Percentiles rank a stretch among this genome's conserved stretches.
Evolutionary conservation across 805 yeast species (phyloP).

Genomic region (Candida wancherniae): DNA sequence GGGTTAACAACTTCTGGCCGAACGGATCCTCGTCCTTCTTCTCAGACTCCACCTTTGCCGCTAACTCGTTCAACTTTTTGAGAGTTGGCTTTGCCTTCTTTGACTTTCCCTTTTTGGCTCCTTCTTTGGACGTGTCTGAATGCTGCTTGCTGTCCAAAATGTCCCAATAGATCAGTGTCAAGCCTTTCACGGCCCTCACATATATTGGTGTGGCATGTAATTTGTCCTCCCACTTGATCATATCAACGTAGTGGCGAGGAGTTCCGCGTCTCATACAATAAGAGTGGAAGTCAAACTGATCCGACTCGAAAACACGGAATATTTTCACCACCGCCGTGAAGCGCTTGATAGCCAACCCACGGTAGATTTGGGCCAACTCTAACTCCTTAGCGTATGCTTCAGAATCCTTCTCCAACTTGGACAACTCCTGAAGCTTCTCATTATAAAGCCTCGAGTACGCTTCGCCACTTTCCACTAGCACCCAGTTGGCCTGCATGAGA

Average conservation of each 20-base stretch:
- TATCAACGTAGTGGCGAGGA: slow-evolving; percentile 71
- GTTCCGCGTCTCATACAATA: slow-evolving; percentile 91
- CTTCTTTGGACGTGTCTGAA: slow-evolving; percentile 12
- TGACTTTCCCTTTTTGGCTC: slow-evolving; percentile 41
- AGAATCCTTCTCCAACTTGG: slow-evolving; percentile 8
- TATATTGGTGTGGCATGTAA: slow-evolving; percentile 67
- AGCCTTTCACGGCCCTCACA: slow-evolving; percentile 64
- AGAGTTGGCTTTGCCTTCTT: slow-evolving; percentile 52
- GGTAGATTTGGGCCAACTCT: slow-evolving; percentile 43
- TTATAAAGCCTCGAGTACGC: slow-evolving; percentile 61
- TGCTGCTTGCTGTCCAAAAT: slow-evolving; percentile 24
- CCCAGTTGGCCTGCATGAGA: slow-evolving; percentile 89
- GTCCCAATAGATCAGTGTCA: slow-evolving; percentile 52
- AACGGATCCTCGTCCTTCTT: slow-evolving; percentile 55
- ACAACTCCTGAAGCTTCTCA: slow-evolving; percentile 19
- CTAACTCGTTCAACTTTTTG: slow-evolving; percentile 53
- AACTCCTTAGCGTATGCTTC: slow-evolving; percentile 28
- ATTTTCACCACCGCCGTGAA: slow-evolving; percentile 60
- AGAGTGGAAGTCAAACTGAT: slow-evolving; percentile 92
- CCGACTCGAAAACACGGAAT: slow-evolving; percentile 67
- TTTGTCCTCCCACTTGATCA: slow-evolving; percentile 78
- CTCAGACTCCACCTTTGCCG: slow-evolving; percentile 39
- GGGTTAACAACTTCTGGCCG: slow-evolving; percentile 43
- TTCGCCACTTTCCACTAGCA: slow-evolving; percentile 78
- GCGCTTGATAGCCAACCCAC: slow-evolving; percentile 79